Percentiles rank a stretch among this genome's conserved stretches.
phyloP scores from a whole-genome alignment of 306 rosid genomes.

The Sophora flavescens region DNA sequence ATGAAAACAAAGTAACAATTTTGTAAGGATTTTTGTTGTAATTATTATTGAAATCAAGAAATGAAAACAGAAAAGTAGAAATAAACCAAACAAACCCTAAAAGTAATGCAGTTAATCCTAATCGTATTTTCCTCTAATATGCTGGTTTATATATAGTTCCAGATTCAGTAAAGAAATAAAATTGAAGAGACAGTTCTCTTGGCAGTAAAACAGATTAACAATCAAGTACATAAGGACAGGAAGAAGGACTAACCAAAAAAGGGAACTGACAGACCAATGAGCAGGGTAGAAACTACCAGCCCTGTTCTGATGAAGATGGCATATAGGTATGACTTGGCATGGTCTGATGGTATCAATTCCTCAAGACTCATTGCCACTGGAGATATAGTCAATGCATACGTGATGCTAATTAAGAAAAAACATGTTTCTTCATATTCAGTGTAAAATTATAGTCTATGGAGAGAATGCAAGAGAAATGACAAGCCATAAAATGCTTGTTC shows the following conservation, averaged over 20 bases:
- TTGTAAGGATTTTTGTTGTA: too few relatives aligned
- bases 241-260: slow-evolving; percentile 82
- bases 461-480: slow-evolving; percentile 17
- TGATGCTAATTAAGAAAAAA: slow-evolving; percentile 69
- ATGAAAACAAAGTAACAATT: too few relatives aligned
- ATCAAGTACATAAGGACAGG: slow-evolving; percentile 5
- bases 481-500: slow-evolving; percentile 17
- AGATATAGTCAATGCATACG: slow-evolving; percentile 94
- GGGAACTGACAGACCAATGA: slow-evolving; percentile 83
- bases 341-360: slow-evolving; percentile 88
- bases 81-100: too few relatives aligned
- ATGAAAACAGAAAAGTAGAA: too few relatives aligned
- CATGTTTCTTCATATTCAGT: slow-evolving; percentile 28
- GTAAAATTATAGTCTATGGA: background rate
- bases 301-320: slow-evolving; percentile 82
- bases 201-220: background rate
- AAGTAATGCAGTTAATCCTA: slow-evolving; percentile 18
- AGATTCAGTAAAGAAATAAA: background rate
- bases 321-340: slow-evolving; percentile 68
- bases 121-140: slow-evolving; percentile 6
- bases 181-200: background rate
- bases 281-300: slow-evolving; percentile 80
- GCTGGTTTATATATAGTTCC: background rate
- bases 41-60: too few relatives aligned
- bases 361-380: slow-evolving; percentile 98